Percentiles rank a stretch among this genome's conserved stretches.
phyloP scores from a whole-genome alignment of 2,329 filamentous ascomycete genomes.

The Fusarium virguliforme region DNA sequence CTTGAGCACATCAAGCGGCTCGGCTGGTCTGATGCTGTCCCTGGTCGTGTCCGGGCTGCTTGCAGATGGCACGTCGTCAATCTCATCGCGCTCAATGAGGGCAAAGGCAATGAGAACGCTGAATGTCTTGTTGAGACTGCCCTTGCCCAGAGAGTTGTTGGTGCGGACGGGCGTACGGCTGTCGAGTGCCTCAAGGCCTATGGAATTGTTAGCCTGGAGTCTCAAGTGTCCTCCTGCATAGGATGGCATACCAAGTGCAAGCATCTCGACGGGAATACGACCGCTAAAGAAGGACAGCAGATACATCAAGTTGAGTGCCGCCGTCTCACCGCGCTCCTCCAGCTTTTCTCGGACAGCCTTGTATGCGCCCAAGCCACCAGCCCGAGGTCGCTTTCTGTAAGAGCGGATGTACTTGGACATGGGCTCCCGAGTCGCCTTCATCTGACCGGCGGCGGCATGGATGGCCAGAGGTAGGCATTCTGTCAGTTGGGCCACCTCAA shows the following conservation, averaged over 20 bases:
- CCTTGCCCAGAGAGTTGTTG: conserved; percentile 38
- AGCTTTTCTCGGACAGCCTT: conserved; percentile 46
- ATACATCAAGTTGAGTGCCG: conserved; percentile 48
- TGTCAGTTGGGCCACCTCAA: conserved; percentile 41
- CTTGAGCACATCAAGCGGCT: conserved; percentile 47
- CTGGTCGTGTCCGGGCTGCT: conserved; percentile 32
- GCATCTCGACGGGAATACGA: conserved; percentile 46
- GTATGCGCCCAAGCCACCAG: conserved; percentile 44
- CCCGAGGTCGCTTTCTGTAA: conserved; percentile 42
- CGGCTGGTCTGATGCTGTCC: conserved; percentile 16
- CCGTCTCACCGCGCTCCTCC: conserved; percentile 45
- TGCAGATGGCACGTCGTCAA: conserved; percentile 43
- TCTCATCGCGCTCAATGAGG: conserved; percentile 48
- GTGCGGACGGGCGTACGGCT: conserved; percentile 46
- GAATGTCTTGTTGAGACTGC: conserved; percentile 49
- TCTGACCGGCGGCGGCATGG: conserved; percentile 43
- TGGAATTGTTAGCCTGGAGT: not conserved
- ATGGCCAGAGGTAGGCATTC: conserved; percentile 44
- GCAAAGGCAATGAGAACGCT: conserved; percentile 48
- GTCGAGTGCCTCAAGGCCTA: conserved; percentile 45
- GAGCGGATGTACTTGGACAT: conserved; percentile 48
- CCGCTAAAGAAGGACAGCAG: conserved; percentile 47
- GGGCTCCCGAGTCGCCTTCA: conserved; percentile 45
- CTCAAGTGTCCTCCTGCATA: not conserved
- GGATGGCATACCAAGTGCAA: conserved; percentile 41